These are phyloP conservation scores for Sporothrix mexicana DNA, from an alignment of 2,329 filamentous ascomycete species.

Conservation along the genomic window DNA sequence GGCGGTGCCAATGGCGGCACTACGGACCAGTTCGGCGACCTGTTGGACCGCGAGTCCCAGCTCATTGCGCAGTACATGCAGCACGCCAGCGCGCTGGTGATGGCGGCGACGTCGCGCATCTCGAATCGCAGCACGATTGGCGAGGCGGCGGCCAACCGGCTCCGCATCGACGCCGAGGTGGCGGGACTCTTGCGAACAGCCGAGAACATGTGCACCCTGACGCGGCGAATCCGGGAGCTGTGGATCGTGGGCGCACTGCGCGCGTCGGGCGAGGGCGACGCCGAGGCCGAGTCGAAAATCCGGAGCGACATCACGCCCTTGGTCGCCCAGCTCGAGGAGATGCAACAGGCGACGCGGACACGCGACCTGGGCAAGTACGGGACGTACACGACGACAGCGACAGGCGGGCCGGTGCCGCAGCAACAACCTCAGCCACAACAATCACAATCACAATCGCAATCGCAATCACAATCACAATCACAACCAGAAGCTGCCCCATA, in stretches of 20 bases:
- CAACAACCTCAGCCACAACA: not conserved
- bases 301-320: constrained; percentile 48
- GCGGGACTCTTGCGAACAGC: constrained; percentile 49
- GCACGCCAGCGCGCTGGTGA: constrained; percentile 53
- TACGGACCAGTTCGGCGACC: constrained; percentile 31
- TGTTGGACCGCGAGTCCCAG: constrained; percentile 50
- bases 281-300: constrained; percentile 45
- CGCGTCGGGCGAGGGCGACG: constrained; percentile 51
- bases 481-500: not conserved
- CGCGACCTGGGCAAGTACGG: constrained; percentile 39
- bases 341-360: constrained; percentile 41
- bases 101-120: constrained; percentile 46
- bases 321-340: constrained; percentile 44
- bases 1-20: not conserved
- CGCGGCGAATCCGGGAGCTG: constrained; percentile 56
- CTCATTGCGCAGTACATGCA: constrained; percentile 53
- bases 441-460: not conserved
- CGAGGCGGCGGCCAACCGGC: constrained; percentile 48
- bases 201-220: constrained; percentile 55
- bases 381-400: constrained; percentile 37
- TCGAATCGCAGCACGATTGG: constrained; percentile 45
- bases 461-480: not conserved
- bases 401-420: constrained; percentile 24
- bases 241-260: constrained; percentile 57
- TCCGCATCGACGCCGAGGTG: constrained; percentile 50